A percentile compares a stretch with the other conserved stretches of the same genome.
Conservation (phyloP, 108 stramenopile species). For the Cyclotella atomus region DNA sequence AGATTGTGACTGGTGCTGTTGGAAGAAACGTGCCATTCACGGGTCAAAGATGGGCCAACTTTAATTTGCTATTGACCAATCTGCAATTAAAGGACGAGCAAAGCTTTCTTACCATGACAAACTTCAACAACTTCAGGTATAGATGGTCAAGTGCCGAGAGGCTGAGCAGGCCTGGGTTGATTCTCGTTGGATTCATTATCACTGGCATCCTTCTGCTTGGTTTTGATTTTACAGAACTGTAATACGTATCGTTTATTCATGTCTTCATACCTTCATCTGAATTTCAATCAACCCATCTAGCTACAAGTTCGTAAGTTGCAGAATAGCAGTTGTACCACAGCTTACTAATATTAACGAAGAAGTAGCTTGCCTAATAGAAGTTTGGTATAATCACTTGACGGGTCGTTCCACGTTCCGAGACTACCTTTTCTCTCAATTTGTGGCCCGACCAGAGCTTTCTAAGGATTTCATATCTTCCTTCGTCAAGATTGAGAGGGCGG, state of each 20-base stretch:
- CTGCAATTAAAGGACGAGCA: not conserved
- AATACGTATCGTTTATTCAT: no score
- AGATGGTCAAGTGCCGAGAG: not conserved
- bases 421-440: slow-evolving; percentile 63
- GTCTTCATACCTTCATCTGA: no score
- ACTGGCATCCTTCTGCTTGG: no score
- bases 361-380: slow-evolving; percentile 79
- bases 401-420: slow-evolving; percentile 70
- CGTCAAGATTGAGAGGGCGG: slow-evolving; percentile 79
- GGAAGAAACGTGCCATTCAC: not conserved
- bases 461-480: slow-evolving; percentile 67
- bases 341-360: no score
- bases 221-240: no score
- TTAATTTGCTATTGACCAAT: not conserved
- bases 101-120: no score
- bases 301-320: no score
- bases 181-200: no score
- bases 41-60: slow-evolving; percentile 2
- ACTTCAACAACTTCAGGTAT: not conserved
- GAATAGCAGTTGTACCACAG: no score
- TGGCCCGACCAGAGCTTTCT: slow-evolving; percentile 79
- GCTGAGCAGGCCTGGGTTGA: no score
- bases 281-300: no score
- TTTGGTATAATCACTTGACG: slow-evolving; percentile 75
- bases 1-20: slow-evolving; percentile 1